Conservation (phyloP, 2,329 filamentous ascomycete genomes). For the Rhynchosporium graminicola region DNA sequence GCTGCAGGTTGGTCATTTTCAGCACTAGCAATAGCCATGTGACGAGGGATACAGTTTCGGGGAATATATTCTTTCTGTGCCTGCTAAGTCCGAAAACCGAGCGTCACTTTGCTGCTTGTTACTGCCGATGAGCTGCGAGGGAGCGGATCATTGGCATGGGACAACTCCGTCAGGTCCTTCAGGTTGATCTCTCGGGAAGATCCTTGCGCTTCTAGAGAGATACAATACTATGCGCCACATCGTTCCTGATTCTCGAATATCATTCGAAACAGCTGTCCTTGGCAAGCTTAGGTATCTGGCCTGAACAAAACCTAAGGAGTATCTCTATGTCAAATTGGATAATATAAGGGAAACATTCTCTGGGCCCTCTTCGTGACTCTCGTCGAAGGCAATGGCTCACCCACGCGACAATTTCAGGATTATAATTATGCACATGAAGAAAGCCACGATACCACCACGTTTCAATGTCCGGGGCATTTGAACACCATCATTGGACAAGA, state of each 20-base stretch:
- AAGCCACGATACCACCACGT: neutral
- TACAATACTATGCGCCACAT: neutral
- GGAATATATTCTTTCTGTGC: neutral
- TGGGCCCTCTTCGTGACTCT: too few relatives aligned
- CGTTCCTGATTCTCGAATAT: neutral
- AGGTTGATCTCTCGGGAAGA: neutral
- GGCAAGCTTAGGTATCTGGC: too few relatives aligned
- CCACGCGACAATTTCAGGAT: neutral
- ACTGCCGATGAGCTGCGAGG: neutral
- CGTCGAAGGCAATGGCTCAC: too few relatives aligned
- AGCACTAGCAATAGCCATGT: too few relatives aligned
- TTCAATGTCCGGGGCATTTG: too few relatives aligned
- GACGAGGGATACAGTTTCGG: neutral
- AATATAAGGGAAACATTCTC: too few relatives aligned
- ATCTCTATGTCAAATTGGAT: too few relatives aligned
- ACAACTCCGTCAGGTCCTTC: neutral
- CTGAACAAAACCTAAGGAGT: too few relatives aligned
- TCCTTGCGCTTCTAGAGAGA: neutral
- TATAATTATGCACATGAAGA: neutral
- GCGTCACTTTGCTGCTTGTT: neutral
- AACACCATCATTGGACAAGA: conserved; percentile 4
- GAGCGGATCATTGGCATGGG: neutral
- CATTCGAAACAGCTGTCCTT: neutral
- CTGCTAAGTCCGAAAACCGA: neutral
- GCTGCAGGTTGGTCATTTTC: too few relatives aligned